phyloP scores from a whole-genome alignment of 129 eudicot genomes.

The Arctium lappa region DNA sequence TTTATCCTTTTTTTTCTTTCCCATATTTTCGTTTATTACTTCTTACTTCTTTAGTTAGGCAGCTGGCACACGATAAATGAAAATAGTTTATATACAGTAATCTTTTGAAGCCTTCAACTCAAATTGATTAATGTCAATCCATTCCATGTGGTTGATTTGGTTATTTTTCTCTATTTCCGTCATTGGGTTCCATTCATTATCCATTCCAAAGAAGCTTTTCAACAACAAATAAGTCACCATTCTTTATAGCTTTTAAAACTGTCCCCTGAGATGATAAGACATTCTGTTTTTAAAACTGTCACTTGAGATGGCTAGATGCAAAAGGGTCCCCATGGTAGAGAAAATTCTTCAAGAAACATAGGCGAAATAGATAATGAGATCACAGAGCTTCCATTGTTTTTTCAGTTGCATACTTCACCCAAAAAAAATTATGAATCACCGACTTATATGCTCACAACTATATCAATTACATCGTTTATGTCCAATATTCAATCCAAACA shows the following conservation, averaged over 20 bases:
- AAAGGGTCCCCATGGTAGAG: not conserved
- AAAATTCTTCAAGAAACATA: not conserved
- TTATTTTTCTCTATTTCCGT: too few relatives aligned
- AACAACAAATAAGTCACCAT: constrained; percentile 70
- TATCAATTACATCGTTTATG: not conserved
- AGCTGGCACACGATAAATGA: too few relatives aligned
- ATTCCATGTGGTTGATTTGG: too few relatives aligned
- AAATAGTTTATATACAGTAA: too few relatives aligned
- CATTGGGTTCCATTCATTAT: too few relatives aligned
- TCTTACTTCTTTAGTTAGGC: too few relatives aligned
- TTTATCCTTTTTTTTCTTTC: too few relatives aligned
- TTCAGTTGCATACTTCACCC: not conserved
- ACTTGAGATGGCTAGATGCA: not conserved
- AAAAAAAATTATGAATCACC: not conserved
- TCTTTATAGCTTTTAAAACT: constrained; percentile 97
- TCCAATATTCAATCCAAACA: not conserved
- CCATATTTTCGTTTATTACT: too few relatives aligned
- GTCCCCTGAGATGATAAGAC: constrained; percentile 47
- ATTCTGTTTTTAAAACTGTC: not conserved
- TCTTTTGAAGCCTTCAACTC: too few relatives aligned
- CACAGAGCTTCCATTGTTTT: too few relatives aligned
- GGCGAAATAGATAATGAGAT: not conserved
- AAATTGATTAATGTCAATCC: too few relatives aligned
- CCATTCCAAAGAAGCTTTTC: constrained; percentile 84
- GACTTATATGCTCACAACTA: not conserved